These are phyloP conservation scores for Blastobotrys attinorum DNA, from an alignment of 805 yeast species.

Conservation along the genomic window DNA sequence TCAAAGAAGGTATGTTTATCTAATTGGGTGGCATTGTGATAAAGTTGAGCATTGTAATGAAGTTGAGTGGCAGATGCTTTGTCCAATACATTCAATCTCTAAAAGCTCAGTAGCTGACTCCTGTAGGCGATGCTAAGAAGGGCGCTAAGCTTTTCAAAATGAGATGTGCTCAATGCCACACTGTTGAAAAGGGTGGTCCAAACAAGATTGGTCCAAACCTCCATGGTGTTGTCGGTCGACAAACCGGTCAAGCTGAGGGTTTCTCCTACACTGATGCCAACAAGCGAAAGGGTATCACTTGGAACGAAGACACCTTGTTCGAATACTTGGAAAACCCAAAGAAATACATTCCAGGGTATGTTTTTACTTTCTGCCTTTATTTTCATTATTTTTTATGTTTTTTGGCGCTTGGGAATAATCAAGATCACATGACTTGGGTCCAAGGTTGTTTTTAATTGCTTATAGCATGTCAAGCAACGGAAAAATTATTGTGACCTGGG, in stretches of 20 bases:
- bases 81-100: too few species aligned
- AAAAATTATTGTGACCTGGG: too few species aligned
- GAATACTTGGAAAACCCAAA: slow-evolving; percentile 99
- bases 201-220: slow-evolving; percentile 99
- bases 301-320: slow-evolving; percentile 83
- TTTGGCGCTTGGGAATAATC: too few species aligned
- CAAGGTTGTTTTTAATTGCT: too few species aligned
- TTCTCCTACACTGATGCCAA: slow-evolving; percentile 97
- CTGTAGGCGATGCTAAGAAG: slow-evolving; percentile 66
- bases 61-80: too few species aligned
- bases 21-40: not conserved
- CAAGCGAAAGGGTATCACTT: slow-evolving; percentile 86
- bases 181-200: slow-evolving; percentile 91
- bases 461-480: too few species aligned
- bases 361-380: too few species aligned
- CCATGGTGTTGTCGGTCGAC: slow-evolving; percentile 89
- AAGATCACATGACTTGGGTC: too few species aligned
- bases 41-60: not conserved
- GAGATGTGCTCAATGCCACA: slow-evolving; percentile 98
- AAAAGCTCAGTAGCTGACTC: slow-evolving; percentile 4
- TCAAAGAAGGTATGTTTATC: slow-evolving; percentile 9
- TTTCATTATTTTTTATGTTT: too few species aligned
- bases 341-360: slow-evolving; percentile 99
- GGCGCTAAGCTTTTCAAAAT: slow-evolving; percentile 99
- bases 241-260: slow-evolving; percentile 86